Percentiles rank a stretch among this genome's conserved stretches.
These are phyloP conservation scores for Firmiana major DNA, from an alignment of 345 rosid species.

Conservation along the genomic window DNA sequence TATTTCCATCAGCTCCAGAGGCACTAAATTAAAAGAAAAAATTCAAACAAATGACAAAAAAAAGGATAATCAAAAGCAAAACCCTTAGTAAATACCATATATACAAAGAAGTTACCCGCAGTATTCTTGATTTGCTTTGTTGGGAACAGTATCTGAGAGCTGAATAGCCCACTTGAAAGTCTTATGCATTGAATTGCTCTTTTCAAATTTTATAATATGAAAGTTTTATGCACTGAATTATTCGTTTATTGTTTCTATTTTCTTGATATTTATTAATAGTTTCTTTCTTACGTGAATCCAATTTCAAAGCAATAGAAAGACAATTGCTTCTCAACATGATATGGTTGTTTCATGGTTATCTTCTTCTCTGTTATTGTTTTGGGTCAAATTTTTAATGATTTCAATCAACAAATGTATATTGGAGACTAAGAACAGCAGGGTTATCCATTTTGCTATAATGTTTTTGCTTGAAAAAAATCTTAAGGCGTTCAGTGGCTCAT, in stretches of 20 bases:
- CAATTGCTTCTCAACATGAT: not conserved
- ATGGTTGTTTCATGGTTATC: not conserved
- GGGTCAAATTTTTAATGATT: not conserved
- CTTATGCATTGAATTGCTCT: too few relatives aligned
- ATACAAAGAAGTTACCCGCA: slow-evolving; percentile 43
- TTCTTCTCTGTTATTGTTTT: not conserved
- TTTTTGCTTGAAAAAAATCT: not conserved
- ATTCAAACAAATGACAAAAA: not conserved
- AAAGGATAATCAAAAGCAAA: not conserved
- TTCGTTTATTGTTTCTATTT: too few relatives aligned
- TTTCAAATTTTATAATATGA: too few relatives aligned
- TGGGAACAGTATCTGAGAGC: slow-evolving; percentile 48
- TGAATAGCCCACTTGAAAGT: slow-evolving; percentile 66
- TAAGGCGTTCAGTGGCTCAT: not conserved
- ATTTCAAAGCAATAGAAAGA: not conserved
- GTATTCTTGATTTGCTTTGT: slow-evolving; percentile 51
- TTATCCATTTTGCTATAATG: not conserved
- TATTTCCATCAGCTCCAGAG: not conserved
- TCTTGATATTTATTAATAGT: too few relatives aligned
- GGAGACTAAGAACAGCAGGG: not conserved
- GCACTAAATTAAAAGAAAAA: too few relatives aligned
- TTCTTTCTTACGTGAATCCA: too few relatives aligned
- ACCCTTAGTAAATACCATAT: too few relatives aligned
- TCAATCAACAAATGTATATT: not conserved
- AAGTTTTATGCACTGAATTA: too few relatives aligned